Percentiles rank a stretch among this genome's conserved stretches.
phyloP scores from a whole-genome alignment of 23 red algal genomes.

The Cyanidioschyzon merolae region DNA sequence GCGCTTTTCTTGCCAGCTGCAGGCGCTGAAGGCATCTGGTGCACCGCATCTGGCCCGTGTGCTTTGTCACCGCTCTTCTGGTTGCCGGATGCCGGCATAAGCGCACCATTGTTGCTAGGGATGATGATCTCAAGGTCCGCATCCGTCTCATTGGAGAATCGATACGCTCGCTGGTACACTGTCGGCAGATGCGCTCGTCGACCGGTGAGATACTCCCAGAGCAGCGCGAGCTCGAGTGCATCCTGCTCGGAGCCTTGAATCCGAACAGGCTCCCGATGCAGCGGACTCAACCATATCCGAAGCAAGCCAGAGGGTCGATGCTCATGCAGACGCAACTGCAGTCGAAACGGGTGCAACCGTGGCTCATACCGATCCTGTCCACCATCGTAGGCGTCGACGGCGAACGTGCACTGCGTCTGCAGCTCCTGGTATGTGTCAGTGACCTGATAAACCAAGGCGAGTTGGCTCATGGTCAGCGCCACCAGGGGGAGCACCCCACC shows the following conservation, averaged over 20 bases:
- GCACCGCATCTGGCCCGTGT: no score
- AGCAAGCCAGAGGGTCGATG: neutral
- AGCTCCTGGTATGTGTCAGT: neutral
- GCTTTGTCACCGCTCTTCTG: no score
- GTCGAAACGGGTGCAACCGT: neutral
- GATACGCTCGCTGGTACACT: neutral
- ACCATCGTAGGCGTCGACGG: neutral
- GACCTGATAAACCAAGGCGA: neutral
- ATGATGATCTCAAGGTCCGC: neutral
- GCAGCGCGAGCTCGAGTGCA: neutral
- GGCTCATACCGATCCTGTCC: neutral
- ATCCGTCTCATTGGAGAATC: neutral
- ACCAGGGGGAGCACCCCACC: neutral
- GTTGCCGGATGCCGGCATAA: no score
- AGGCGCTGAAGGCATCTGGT: no score
- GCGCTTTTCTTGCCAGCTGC: no score
- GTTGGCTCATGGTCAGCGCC: neutral
- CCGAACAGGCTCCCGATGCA: neutral
- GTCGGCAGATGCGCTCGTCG: neutral
- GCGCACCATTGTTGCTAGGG: no score
- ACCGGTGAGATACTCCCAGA: neutral
- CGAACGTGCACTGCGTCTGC: constrained; percentile 5
- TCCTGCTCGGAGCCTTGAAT: constrained; percentile 9
- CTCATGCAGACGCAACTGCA: neutral
- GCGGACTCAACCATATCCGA: neutral